Evolutionary conservation across 495 filamentous ascomycete genomes (phyloP), one percentile per base, ranked within the genome.

Genomic region (Letharia lupina): DNA sequence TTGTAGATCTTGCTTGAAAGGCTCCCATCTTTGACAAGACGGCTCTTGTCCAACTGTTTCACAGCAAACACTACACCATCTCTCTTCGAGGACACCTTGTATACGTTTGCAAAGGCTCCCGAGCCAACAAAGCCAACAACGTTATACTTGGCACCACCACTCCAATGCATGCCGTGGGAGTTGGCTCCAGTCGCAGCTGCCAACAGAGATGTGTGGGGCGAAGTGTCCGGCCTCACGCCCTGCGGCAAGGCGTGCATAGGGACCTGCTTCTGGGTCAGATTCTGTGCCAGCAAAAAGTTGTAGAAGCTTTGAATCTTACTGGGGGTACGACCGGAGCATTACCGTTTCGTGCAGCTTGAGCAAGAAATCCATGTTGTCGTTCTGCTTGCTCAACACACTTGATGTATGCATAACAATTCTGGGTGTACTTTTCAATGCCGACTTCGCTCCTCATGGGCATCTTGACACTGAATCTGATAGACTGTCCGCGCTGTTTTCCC

Each of bases 21-120:
- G 31, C 89, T 82, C 48, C 90, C 90, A 72, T 94, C 91, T 73
- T 93, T 96, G 79, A 92, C 89, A 74, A 97, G 93, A 20, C 85
- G 82, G 54, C 87, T 83, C 76, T 96, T 97, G 71, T 95, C 89
- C 6, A 98, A 84, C 71, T 96, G 89, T 72, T 98, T 98, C 4
- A 90, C 90, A 4, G 94, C 94, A 70, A 86, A 93, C 0, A 91
- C 84, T 20, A 85, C 76, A 16, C 94, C 94, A 68, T 91, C 86
- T 65, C 84, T 85, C 73, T 88, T 91, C 41, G 85, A 85, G 2
- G 93, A 89, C 20, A 95, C 80, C 74, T 90, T 89, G 73, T 95
- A 91, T 0, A 98, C 94, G 0, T 85, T 90, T 45, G 94, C 95
- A 77, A 98, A 98, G 6, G 95, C 91, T 11, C 94, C 94, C 71